Evolutionary conservation across 1,139 yeast species (phyloP), one percentile per base, ranked within the genome.

Genomic region (Debaryomycetaceae sp.): DNA sequence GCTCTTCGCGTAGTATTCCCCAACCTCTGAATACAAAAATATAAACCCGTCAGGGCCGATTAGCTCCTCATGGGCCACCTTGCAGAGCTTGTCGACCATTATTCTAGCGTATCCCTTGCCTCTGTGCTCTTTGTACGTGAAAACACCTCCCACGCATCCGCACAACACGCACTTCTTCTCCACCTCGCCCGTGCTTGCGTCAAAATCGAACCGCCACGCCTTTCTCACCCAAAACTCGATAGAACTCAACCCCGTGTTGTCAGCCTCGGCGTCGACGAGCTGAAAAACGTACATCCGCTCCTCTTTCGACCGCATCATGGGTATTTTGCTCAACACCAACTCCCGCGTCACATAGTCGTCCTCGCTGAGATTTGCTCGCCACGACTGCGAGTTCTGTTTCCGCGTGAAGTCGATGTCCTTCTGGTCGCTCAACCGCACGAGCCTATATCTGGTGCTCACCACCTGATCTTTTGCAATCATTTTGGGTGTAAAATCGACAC

Each of bases 11-110:
- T 86, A 85, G 60, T 78, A 85, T 45, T 81, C 82, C 5, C 89
- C 91, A 36, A 87, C 76, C 56, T 85, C 95, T 34, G 90, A 83
- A 69, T 85, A 86, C 47, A 85, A 68, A 46, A 75, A 78, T 11
- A 75, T 63, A 43, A 75, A 72, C 14, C 78, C 76, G 45, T 75
- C 69, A 20, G 58, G 50, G 6, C 72, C 71, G 38, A 71, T 48
- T 14, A 52, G 45, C 5, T 58, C 53, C 5, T 38, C 42, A 40
- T 57, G 59, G 36, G 63, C 59, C 27, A 56, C 39, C n/a, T 65
- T 63, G 33, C 67, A 66, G 38, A 77, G 52, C 43, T 69, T 63
- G 50, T 78, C 81, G 41, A 86, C 72, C 88, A 87, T 79, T 35
- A 68, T 56, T 24, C 66, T 65, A 1, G 88, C 91, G 54, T 80